Percentiles rank a stretch among this genome's conserved stretches.
These are phyloP conservation scores for Yarrowia galli DNA, from an alignment of 1,139 yeast species.

Conservation along the genomic window DNA sequence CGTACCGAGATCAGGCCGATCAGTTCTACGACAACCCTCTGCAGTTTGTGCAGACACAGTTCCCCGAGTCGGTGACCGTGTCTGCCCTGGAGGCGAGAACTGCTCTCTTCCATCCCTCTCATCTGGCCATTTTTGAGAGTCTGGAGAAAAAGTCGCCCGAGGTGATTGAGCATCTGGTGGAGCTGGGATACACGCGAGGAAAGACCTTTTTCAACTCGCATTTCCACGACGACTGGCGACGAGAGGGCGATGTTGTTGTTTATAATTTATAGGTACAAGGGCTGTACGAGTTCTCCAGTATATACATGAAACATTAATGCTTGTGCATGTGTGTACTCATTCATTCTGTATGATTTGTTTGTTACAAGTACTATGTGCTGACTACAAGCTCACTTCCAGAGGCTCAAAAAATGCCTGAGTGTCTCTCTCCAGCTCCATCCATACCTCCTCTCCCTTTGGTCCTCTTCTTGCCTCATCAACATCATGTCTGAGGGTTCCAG, in stretches of 20 bases:
- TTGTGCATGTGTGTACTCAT: neutral
- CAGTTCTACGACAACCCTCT: constrained; percentile 72
- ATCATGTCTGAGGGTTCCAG: constrained; percentile 17
- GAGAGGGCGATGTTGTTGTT: constrained; percentile 79
- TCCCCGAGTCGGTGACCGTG: constrained; percentile 50
- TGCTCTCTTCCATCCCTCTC: constrained; percentile 65
- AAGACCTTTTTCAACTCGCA: constrained; percentile 75
- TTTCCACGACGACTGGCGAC: constrained; percentile 85
- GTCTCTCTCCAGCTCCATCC: constrained; percentile 15
- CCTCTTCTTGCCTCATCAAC: constrained; percentile 16
- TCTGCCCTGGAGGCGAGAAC: constrained; percentile 51
- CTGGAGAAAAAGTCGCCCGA: constrained; percentile 53
- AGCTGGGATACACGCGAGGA: constrained; percentile 56
- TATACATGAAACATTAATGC: constrained; percentile 4
- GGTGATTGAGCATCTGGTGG: constrained; percentile 54
- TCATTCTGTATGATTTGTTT: no score
- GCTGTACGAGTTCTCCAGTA: neutral
- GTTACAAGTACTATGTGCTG: no score
- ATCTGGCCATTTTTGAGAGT: constrained; percentile 74
- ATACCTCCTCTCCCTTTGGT: constrained; percentile 11
- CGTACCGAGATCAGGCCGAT: constrained; percentile 87
- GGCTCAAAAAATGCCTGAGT: constrained; percentile 18
- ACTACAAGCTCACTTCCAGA: neutral
- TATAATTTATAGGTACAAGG: constrained; percentile 47
- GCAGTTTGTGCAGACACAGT: constrained; percentile 58